Percentiles rank a stretch among this genome's conserved stretches.
These are phyloP conservation scores for Stagonosporopsis chrysanthemi DNA, from an alignment of 2,329 filamentous ascomycete genomes.

Conservation along the genomic window DNA sequence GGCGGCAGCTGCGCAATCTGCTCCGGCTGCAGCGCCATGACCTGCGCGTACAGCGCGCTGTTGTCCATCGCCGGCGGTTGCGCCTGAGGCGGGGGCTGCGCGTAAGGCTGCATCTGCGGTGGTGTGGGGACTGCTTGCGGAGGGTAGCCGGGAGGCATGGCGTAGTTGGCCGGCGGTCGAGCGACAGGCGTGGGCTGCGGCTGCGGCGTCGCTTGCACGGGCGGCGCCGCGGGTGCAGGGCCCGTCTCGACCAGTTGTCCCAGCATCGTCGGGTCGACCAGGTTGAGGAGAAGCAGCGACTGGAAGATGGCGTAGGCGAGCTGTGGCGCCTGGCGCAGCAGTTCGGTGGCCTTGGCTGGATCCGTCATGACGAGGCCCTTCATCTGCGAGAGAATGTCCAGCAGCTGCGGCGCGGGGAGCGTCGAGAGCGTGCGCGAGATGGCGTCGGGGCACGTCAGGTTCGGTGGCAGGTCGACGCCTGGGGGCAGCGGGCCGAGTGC, in stretches of 20 bases:
- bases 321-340: constrained; percentile 88
- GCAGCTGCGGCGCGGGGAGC: constrained; percentile 84
- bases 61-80: constrained; percentile 53
- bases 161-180: constrained; percentile 40
- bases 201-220: constrained; percentile 48
- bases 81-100: constrained; percentile 36
- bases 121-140: constrained; percentile 61
- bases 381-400: constrained; percentile 94
- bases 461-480: constrained; percentile 82
- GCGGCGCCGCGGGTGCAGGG: constrained; percentile 38
- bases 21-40: constrained; percentile 80
- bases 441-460: constrained; percentile 84
- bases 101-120: constrained; percentile 53
- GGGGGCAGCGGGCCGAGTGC: constrained; percentile 80
- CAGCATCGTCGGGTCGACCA: constrained; percentile 85
- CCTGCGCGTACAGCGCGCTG: constrained; percentile 78
- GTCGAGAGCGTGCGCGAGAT: constrained; percentile 91
- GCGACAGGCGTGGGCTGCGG: constrained; percentile 47
- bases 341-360: constrained; percentile 81
- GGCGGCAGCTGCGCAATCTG: constrained; percentile 82
- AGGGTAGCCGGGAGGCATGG: constrained; percentile 44
- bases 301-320: constrained; percentile 96
- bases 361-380: constrained; percentile 86
- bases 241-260: constrained; percentile 76
- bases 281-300: constrained; percentile 87